Base-by-base conservation (phyloP, 1,284 basidiomycete genomes). In the Xerocomus amazonicus region DNA sequence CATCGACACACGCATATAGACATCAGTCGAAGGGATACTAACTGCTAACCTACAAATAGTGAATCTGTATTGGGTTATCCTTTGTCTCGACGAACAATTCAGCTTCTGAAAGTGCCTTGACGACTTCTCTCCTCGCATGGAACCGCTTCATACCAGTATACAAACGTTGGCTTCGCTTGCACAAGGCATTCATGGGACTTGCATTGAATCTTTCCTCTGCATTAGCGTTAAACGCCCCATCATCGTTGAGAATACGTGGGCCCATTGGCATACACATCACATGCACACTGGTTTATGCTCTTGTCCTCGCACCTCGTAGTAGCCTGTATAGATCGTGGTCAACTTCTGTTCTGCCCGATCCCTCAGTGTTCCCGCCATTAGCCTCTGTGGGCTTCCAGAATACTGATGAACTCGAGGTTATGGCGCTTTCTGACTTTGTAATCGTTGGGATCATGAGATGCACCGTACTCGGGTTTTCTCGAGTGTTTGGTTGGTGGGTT, bases 381-480 rank as follows among this genome's bases (percentile, higher is more conserved):
- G n/a, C n/a, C n/a, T n/a, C n/a, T n/a, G n/a, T n/a, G n/a, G n/a
- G n/a, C n/a, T n/a, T n/a, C n/a, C n/a, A 99, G 71, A 60, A 99
- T 90, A 68, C 90, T 97, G 75, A 99, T 90, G 66, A 98, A 97
- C 51, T 92, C 86, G 39, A 99, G 78, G 10, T 88, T 83, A 70
- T 99, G 93, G 40, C 96, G 76, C 63, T 84, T 68, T 29, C 93
- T 97, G 59, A 96, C 93, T 61, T 96, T 93, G 70, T 97, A 99
- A 79, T 99, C 96, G 67, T 97, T 97, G 33, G 86, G 89, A 69
- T 99, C 97, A 68, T 99, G 97, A 0, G 96, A n/a, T n/a, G n/a
- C n/a, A n/a, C n/a, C n/a, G n/a, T n/a, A n/a, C n/a, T n/a, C n/a
- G n/a, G n/a, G n/a, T n/a, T n/a, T n/a, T n/a, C n/a, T n/a, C n/a